These are phyloP conservation scores for Raddia guianensis DNA, from an alignment of 176 grass and related monocot species.

Conservation along the genomic window DNA sequence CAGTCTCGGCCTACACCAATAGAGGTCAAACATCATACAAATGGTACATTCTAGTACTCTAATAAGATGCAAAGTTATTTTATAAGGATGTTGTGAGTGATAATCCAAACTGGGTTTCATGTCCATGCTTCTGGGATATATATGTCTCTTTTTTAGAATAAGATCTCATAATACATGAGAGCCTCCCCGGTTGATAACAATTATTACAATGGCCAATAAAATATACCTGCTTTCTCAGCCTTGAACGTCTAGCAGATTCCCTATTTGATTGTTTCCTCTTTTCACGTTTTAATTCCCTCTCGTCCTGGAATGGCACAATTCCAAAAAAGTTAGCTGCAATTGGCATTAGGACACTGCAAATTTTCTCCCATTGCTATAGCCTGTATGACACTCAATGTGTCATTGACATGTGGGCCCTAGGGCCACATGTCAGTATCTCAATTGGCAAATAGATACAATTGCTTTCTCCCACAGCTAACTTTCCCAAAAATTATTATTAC, in stretches of 20 bases:
- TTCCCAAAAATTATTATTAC: too few species aligned
- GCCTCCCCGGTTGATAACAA: neutral
- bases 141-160: slow-evolving; percentile 2
- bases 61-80: slow-evolving; percentile 7
- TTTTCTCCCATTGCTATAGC: too few species aligned
- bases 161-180: neutral
- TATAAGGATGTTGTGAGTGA: neutral
- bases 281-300: slow-evolving; percentile 77
- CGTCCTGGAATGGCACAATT: slow-evolving; percentile 54
- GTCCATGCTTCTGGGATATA: slow-evolving; percentile 12
- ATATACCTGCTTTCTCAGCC: slow-evolving; percentile 92
- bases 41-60: neutral
- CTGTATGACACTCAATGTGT: too few species aligned
- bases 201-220: neutral
- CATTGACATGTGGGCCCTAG: too few species aligned
- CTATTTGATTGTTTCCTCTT: slow-evolving; percentile 91
- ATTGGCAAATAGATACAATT: too few species aligned
- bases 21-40: slow-evolving; percentile 1
- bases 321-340: neutral
- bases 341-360: too few species aligned
- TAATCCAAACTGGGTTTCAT: slow-evolving; percentile 28
- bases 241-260: slow-evolving; percentile 93
- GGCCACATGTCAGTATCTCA: too few species aligned
- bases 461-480: too few species aligned
- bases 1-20: slow-evolving; percentile 69